A percentile compares a stretch with the other conserved stretches of the same genome.
Conservation (phyloP, 345 rosid genomes). For the Excoecaria cochinchinensis region DNA sequence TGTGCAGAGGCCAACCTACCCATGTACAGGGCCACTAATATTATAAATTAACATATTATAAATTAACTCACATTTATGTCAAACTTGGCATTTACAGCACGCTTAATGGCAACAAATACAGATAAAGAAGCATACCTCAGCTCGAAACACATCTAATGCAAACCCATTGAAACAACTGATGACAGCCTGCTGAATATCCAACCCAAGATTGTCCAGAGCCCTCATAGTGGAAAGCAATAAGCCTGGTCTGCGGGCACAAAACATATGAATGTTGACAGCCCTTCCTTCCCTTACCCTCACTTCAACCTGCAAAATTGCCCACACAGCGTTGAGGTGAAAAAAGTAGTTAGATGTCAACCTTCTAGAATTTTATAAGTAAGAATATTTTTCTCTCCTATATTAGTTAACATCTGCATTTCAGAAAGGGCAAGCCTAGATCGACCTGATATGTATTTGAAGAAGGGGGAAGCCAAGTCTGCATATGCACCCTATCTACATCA, state of each 20-base stretch:
- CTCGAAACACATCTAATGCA: conserved; percentile 89
- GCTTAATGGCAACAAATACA: background rate
- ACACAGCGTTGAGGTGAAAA: background rate
- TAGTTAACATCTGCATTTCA: too few species aligned
- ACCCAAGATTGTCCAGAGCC: conserved; percentile 86
- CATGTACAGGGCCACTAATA: background rate
- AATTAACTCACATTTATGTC: background rate
- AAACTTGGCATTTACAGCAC: background rate
- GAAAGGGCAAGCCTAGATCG: too few species aligned
- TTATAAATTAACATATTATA: background rate
- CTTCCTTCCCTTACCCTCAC: conserved; percentile 92
- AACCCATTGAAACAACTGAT: conserved; percentile 96
- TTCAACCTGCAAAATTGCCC: conserved; percentile 60
- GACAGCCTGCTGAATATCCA: conserved; percentile 96
- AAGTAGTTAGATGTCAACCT: background rate
- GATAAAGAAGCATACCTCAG: conserved; percentile 58
- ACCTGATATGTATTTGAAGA: background rate
- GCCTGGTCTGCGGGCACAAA: conserved; percentile 89
- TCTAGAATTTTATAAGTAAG: background rate
- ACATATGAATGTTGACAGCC: conserved; percentile 98
- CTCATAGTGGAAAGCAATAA: conserved; percentile 86
- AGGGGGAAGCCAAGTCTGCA: background rate
- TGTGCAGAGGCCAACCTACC: background rate
- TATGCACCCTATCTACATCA: background rate
- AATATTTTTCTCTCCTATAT: background rate